Evolutionary conservation across 192 early-diverging fungal genomes (phyloP).

Genomic region (Diversispora eburnea): DNA sequence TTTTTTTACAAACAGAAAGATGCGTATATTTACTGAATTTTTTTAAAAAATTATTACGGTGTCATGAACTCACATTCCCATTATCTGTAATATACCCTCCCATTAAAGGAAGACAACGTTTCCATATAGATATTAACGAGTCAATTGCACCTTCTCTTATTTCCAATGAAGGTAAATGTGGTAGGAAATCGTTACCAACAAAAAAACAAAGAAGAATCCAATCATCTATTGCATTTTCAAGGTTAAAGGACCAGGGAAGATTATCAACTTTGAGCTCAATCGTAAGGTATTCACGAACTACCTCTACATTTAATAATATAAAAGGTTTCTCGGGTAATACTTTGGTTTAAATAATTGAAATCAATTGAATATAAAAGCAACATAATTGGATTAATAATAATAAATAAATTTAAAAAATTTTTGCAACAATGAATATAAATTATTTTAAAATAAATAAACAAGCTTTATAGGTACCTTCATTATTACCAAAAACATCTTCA

Average conservation of each 20-base stretch:
- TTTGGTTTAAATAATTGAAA: constrained; percentile 49
- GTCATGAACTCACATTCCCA: constrained; percentile 53
- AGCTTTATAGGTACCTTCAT: constrained; percentile 62
- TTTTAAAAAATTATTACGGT: neutral
- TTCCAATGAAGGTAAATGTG: constrained; percentile 89
- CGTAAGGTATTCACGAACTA: constrained; percentile 90
- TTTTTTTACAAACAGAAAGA: neutral
- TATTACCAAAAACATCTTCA: constrained; percentile 84
- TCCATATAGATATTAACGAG: constrained; percentile 86
- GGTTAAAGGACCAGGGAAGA: constrained; percentile 74
- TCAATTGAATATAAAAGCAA: neutral
- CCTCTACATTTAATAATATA: constrained; percentile 75
- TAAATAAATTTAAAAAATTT: neutral
- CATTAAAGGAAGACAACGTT: constrained; percentile 65
- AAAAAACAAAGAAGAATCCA: constrained; percentile 97
- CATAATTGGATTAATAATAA: neutral
- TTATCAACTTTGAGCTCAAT: constrained; percentile 68
- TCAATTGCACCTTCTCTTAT: constrained; percentile 95
- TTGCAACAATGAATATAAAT: neutral
- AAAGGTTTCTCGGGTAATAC: constrained; percentile 58
- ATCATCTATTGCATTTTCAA: constrained; percentile 94
- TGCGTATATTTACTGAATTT: neutral
- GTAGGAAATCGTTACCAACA: constrained; percentile 98
- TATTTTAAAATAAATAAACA: constrained; percentile 38
- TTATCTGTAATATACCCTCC: constrained; percentile 84